phyloP scores from a whole-genome alignment of 176 grass and related monocot genomes.

The Oryza australiensis region DNA sequence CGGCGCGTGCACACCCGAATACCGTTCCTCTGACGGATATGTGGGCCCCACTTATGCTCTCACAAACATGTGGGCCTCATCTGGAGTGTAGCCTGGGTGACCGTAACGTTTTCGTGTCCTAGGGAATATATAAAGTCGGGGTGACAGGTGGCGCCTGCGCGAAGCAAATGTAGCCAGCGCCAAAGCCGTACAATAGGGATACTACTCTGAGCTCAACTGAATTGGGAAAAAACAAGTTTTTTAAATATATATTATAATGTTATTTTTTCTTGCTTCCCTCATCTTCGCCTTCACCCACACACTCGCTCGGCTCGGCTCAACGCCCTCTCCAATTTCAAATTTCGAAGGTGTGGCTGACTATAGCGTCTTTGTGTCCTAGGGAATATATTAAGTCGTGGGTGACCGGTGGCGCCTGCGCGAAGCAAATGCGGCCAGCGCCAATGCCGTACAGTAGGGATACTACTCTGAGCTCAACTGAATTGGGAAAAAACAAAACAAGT shows the following conservation, averaged over 20 bases:
- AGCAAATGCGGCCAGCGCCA: neutral
- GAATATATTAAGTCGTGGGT: neutral
- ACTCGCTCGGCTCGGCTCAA: neutral
- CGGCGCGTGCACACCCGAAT: neutral
- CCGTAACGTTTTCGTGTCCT: neutral
- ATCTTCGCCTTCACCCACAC: too few relatives aligned
- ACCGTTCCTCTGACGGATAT: accelerated
- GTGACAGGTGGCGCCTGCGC: neutral
- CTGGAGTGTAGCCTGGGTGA: neutral
- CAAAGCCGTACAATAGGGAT: neutral
- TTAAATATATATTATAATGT: neutral
- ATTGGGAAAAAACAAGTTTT: neutral
- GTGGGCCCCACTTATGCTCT: neutral
- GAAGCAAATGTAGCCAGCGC: neutral
- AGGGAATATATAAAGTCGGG: neutral
- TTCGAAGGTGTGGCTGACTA: neutral
- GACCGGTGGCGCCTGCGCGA: slow-evolving; percentile 4
- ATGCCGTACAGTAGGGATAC: neutral
- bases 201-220: neutral
- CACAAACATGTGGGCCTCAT: too few relatives aligned
- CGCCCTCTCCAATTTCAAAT: neutral
- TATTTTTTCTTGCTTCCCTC: neutral
- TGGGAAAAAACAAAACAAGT: neutral
- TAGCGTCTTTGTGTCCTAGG: accelerated
- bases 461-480: neutral